These are phyloP conservation scores for Saraca asoca DNA, from an alignment of 331 rosid species.

Conservation along the genomic window DNA sequence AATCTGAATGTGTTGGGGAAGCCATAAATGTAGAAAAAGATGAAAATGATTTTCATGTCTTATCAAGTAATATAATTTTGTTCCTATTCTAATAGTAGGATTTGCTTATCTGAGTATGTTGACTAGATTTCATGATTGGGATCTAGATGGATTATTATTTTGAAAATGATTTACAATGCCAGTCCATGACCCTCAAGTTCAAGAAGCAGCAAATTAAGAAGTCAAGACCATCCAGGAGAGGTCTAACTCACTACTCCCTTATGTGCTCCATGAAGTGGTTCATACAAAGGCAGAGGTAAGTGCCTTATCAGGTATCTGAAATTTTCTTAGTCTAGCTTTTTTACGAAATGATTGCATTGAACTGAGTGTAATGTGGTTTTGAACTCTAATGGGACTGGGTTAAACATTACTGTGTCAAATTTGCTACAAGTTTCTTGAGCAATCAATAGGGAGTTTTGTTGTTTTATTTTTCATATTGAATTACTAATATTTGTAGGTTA, in stretches of 20 bases:
- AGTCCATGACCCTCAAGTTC: constrained; percentile 80
- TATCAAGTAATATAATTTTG: not conserved
- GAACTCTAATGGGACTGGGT: too few relatives aligned
- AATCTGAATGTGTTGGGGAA: not conserved
- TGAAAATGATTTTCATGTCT: constrained; percentile 5
- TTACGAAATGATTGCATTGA: not conserved
- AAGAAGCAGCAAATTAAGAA: constrained; percentile 94
- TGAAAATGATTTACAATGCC: constrained; percentile 61
- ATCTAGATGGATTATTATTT: not conserved
- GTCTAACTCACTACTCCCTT: constrained; percentile 87
- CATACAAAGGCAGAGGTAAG: constrained; percentile 96
- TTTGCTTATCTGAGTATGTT: not conserved
- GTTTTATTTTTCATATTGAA: too few relatives aligned
- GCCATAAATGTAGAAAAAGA: not conserved
- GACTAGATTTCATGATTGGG: not conserved
- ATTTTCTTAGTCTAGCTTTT: constrained; percentile 8
- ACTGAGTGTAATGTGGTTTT: constrained; percentile 1
- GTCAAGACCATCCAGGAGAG: constrained; percentile 76
- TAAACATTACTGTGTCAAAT: too few relatives aligned
- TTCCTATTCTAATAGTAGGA: not conserved
- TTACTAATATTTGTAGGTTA: too few relatives aligned
- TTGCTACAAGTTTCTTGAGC: too few relatives aligned
- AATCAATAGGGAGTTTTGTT: too few relatives aligned
- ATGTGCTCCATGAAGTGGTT: constrained; percentile 72
- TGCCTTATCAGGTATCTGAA: constrained; percentile 22